phyloP scores from a whole-genome alignment of 768 basidiomycete species.

The Trametes elegans region DNA sequence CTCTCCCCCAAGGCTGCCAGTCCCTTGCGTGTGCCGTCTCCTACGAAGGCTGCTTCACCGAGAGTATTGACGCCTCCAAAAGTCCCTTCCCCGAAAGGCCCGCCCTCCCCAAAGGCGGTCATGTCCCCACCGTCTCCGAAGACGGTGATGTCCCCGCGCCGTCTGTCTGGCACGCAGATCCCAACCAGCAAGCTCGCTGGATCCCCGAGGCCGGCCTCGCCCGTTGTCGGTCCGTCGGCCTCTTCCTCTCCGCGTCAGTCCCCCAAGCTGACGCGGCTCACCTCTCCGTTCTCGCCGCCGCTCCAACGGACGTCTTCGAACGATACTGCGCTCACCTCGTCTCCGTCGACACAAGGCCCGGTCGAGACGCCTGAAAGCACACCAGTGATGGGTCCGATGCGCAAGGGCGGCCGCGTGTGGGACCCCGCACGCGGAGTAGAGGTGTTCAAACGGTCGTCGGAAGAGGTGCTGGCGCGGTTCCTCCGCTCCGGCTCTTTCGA shows the following conservation, averaged over 20 bases:
- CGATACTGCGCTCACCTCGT: constrained; percentile 44
- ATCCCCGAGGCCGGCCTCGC: constrained; percentile 24
- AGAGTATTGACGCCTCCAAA: constrained; percentile 16
- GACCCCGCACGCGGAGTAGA: constrained; percentile 86
- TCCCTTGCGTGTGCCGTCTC: constrained; percentile 17
- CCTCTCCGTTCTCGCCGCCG: constrained; percentile 24
- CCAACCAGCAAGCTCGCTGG: constrained; percentile 17
- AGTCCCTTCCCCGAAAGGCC: constrained; percentile 7
- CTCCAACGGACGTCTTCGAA: constrained; percentile 42
- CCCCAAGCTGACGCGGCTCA: constrained; percentile 24
- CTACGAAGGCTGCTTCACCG: constrained; percentile 20
- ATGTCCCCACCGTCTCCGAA: constrained; percentile 12
- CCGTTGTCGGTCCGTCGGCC: constrained; percentile 20
- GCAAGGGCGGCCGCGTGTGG: constrained; percentile 64
- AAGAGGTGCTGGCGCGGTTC: constrained; percentile 83
- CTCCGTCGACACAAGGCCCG: constrained; percentile 54
- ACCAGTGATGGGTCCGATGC: constrained; percentile 24
- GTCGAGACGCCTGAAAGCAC: constrained; percentile 38
- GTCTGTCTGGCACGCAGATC: constrained; percentile 9
- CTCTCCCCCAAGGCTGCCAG: constrained; percentile 22
- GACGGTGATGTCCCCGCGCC: constrained; percentile 21
- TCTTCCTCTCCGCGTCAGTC: constrained; percentile 21
- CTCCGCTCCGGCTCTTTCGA: constrained; percentile 77
- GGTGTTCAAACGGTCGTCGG: constrained; percentile 81
- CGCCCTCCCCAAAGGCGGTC: constrained; percentile 12